phyloP scores from a whole-genome alignment of 2,329 filamentous ascomycete genomes.

The Metarhizium album region DNA sequence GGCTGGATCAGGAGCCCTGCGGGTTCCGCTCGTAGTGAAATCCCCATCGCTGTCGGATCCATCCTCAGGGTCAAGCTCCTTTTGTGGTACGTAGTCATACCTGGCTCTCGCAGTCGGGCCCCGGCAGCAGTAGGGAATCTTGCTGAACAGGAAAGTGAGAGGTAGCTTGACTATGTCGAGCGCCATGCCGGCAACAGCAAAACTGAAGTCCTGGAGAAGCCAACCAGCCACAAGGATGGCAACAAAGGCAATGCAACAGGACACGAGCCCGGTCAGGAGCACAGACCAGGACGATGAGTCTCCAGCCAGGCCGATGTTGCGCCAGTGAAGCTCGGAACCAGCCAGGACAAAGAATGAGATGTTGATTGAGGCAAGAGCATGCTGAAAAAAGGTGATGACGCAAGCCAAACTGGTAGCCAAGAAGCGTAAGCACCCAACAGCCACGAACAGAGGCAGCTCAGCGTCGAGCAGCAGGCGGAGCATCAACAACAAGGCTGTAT shows the following conservation, averaged over 20 bases:
- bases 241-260: conserved; percentile 8
- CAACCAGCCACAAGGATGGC: conserved; percentile 10
- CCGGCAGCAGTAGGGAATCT: conserved; percentile 6
- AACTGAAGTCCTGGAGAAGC: conserved; percentile 14
- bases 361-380: conserved; percentile 12
- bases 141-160: conserved; percentile 7
- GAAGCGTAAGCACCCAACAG: conserved; percentile 12
- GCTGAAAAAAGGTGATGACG: conserved; percentile 14
- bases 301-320: conserved; percentile 15
- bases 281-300: conserved; percentile 15
- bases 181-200: conserved; percentile 10
- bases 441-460: conserved; percentile 9
- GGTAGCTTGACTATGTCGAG: conserved; percentile 13
- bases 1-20: not conserved
- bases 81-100: conserved; percentile 10
- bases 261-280: conserved; percentile 16
- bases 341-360: conserved; percentile 22
- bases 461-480: conserved; percentile 20
- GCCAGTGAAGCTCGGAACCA: conserved; percentile 19
- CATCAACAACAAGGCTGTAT: conserved; percentile 19
- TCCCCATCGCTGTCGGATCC: conserved; percentile 8
- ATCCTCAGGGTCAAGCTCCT: conserved; percentile 8
- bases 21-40: conserved; percentile 2
- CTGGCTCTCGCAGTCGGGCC: not conserved
- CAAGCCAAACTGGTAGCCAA: conserved; percentile 8